These are phyloP conservation scores for Candida coquimbonensis DNA, from an alignment of 805 yeast species.

Conservation along the genomic window DNA sequence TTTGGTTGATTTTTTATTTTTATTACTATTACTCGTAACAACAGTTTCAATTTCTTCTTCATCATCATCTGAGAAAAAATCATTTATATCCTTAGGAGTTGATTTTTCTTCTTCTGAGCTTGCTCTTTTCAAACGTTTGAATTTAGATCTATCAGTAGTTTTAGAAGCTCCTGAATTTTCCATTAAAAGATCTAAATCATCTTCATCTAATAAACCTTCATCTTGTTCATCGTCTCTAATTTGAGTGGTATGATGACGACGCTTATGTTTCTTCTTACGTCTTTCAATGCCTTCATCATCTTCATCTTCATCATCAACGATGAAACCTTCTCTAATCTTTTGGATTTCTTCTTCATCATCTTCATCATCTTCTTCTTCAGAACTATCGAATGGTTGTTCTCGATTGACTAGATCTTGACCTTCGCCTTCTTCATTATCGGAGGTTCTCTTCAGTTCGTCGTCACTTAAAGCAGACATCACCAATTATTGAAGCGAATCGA, in stretches of 20 bases:
- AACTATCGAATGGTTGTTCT: slow-evolving; percentile 49
- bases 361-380: slow-evolving; percentile 88
- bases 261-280: slow-evolving; percentile 32
- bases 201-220: slow-evolving; percentile 81
- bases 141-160: slow-evolving; percentile 22
- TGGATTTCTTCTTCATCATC: slow-evolving; percentile 87
- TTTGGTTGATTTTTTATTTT: slow-evolving; percentile 21
- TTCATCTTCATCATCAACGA: slow-evolving; percentile 84
- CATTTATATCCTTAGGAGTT: slow-evolving; percentile 23
- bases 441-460: slow-evolving; percentile 12
- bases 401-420: slow-evolving; percentile 33
- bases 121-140: slow-evolving; percentile 82
- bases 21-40: slow-evolving; percentile 18
- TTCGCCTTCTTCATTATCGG: slow-evolving; percentile 29
- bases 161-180: slow-evolving; percentile 75
- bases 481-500: not conserved
- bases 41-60: slow-evolving; percentile 29
- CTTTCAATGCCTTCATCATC: slow-evolving; percentile 31
- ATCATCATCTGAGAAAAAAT: slow-evolving; percentile 36
- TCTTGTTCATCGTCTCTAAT: slow-evolving; percentile 28
- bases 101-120: slow-evolving; percentile 28
- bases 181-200: slow-evolving; percentile 84
- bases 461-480: slow-evolving; percentile 18
- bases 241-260: slow-evolving; percentile 27
- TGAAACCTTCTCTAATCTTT: slow-evolving; percentile 82